A percentile compares a stretch with the other conserved stretches of the same genome.
These are phyloP conservation scores for Favolaschia claudopus DNA, from an alignment of 768 basidiomycete species.

Conservation along the genomic window DNA sequence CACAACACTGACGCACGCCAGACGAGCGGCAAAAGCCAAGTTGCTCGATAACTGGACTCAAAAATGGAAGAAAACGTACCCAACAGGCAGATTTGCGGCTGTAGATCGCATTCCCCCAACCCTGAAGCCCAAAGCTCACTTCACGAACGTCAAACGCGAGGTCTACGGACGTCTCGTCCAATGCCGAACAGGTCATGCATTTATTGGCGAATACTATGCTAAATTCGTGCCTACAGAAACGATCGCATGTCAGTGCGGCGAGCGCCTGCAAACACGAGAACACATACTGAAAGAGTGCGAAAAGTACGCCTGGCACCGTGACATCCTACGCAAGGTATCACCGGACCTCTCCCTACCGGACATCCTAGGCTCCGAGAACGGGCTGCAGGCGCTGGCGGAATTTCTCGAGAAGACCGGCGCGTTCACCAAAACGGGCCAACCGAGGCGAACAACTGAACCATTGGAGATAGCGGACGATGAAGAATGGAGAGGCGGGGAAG, in stretches of 20 bases:
- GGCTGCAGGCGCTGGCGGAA: too few species aligned
- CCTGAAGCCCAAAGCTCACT: slow-evolving; percentile 7
- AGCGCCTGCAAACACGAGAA: too few species aligned
- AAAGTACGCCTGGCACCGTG: too few species aligned
- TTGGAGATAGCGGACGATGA: too few species aligned
- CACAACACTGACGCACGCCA: slow-evolving; percentile 4
- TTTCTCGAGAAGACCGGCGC: too few species aligned
- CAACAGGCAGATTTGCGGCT: not conserved
- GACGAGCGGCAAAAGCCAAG: not conserved
- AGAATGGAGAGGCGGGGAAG: too few species aligned
- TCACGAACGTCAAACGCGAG: slow-evolving; percentile 3
- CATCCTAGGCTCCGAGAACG: too few species aligned
- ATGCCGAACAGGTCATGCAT: slow-evolving; percentile 28
- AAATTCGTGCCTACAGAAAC: slow-evolving; percentile 17
- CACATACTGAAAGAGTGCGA: too few species aligned
- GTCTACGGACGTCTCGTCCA: not conserved
- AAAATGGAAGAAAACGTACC: not conserved
- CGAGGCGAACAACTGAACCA: too few species aligned
- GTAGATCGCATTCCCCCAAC: slow-evolving; percentile 9
- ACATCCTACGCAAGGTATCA: too few species aligned
- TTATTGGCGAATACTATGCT: slow-evolving; percentile 28
- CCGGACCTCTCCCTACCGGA: too few species aligned
- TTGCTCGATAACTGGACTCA: not conserved
- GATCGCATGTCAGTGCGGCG: slow-evolving; percentile 20
- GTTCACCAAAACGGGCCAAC: too few species aligned